Conservation (phyloP, 371 early-diverging fungal species). For the Mortierella polycephala region DNA sequence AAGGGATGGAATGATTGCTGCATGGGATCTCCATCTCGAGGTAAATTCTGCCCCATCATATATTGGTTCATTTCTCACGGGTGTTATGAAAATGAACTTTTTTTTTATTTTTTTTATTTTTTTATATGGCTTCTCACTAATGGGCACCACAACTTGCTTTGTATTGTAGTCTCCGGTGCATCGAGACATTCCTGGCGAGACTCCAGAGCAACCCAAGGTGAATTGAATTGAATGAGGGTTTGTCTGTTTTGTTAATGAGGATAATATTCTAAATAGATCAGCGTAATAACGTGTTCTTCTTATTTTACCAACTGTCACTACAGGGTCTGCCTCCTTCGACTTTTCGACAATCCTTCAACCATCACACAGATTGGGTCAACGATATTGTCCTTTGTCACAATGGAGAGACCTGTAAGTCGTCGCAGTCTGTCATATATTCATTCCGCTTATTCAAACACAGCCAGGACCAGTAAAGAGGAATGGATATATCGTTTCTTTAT, state of each 20-base stretch:
- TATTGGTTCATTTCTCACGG: not conserved
- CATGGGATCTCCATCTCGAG: slow-evolving; percentile 83
- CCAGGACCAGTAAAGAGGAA: not conserved
- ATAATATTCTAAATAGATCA: not conserved
- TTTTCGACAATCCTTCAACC: slow-evolving; percentile 76
- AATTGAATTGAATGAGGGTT: not conserved
- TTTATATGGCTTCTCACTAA: not conserved
- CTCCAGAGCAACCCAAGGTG: slow-evolving; percentile 42
- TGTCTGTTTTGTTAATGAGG: not conserved
- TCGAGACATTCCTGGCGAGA: slow-evolving; percentile 51
- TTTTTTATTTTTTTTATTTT: not conserved
- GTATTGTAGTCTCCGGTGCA: slow-evolving; percentile 28
- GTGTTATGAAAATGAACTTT: not conserved
- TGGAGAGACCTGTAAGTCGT: slow-evolving; percentile 60
- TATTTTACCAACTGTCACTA: slow-evolving; percentile 1
- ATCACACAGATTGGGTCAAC: slow-evolving; percentile 97
- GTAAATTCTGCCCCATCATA: slow-evolving; percentile 18
- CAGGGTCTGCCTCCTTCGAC: slow-evolving; percentile 63
- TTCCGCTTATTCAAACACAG: slow-evolving; percentile 3
- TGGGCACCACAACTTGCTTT: not conserved
- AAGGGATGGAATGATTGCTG: slow-evolving; percentile 88
- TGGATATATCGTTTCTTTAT: not conserved
- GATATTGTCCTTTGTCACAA: slow-evolving; percentile 84
- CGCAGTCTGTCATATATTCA: not conserved
- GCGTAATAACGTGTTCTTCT: not conserved